Evolutionary conservation across 495 filamentous ascomycete genomes (phyloP).

Genomic region (Talaromyces proteolyticus): DNA sequence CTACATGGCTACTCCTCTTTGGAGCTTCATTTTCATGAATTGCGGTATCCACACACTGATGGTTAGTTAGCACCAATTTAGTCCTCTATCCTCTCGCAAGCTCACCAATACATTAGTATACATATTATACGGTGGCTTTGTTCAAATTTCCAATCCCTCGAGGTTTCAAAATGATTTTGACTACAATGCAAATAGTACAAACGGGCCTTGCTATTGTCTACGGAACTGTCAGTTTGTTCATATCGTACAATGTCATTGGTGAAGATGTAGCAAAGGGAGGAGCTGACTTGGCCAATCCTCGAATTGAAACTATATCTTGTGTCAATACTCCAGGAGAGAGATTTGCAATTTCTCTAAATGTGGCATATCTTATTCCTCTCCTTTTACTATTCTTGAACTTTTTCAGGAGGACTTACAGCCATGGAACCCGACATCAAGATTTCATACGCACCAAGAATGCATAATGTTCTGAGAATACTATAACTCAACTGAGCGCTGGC

Average conservation of each 20-base stretch:
- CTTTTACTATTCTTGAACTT: neutral
- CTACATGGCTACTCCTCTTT: neutral
- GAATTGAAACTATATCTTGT: neutral
- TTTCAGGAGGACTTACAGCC: neutral
- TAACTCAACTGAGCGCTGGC: too few species aligned
- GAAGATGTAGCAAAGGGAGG: neutral
- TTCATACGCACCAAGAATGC: neutral
- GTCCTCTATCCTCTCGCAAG: neutral
- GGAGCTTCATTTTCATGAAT: neutral
- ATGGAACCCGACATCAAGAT: neutral
- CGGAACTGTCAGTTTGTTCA: neutral
- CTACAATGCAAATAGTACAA: neutral
- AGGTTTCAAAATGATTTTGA: neutral
- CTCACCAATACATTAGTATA: neutral
- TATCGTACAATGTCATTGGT: neutral
- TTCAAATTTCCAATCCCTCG: neutral
- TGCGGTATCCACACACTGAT: neutral
- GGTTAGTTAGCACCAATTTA: neutral
- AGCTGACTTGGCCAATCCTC: neutral
- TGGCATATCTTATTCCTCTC: neutral
- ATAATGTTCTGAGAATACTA: too few species aligned
- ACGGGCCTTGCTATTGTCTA: neutral
- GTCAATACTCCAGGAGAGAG: neutral
- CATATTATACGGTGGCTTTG: neutral
- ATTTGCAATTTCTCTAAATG: neutral